Evolutionary conservation across 2,329 filamentous ascomycete species (phyloP), one percentile per base, ranked within the genome.

Genomic region (Colletotrichum costaricense): DNA sequence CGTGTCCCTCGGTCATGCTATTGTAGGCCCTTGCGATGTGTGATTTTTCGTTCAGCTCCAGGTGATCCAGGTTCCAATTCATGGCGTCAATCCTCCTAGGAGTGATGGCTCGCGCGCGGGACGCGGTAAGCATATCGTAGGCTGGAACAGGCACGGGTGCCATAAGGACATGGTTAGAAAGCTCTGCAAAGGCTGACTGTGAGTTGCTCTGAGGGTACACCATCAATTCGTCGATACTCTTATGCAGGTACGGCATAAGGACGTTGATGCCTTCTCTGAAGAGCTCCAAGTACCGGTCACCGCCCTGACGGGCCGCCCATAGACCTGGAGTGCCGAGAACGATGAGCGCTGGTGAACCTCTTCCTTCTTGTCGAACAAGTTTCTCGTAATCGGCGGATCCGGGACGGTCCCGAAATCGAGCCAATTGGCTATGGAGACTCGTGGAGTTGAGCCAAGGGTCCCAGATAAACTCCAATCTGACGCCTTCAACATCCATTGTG

Each of bases 361-460:
- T 58, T 6, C 54, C 60, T 58, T 75, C 74, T 52, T 73, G 22
- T 30, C 55, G 63, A 28, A 65, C 68, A 19, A 72, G 63, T 54
- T 54, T 67, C 24, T 74, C 74, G 16, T 67, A 67, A 7, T 73
- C 69, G 9, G 65, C 54, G 33, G 72, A 74, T 28, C 68, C 72
- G 24, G 68, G 62, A 6, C 62, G 72, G 54, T 69, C 60, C 63
- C 74, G 62, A 26, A 74, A 75, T 24, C 63, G 69, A 24, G 69
- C 69, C 30, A 75, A 38, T 38, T 74, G 74, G 62, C 19, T 55
- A 12, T 73, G 63, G 22, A 74, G 69, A n/a, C 26, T 28, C 14
- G 74, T 81, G 77, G 28, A 83, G 78, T 78, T 92, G 89, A 92
- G 82, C 81, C 84, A 91, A 0, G 91, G 91, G 79, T 93, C 90